phyloP scores from a whole-genome alignment of 176 grass and related monocot species.

The Rhipidocladum racemiflorum region DNA sequence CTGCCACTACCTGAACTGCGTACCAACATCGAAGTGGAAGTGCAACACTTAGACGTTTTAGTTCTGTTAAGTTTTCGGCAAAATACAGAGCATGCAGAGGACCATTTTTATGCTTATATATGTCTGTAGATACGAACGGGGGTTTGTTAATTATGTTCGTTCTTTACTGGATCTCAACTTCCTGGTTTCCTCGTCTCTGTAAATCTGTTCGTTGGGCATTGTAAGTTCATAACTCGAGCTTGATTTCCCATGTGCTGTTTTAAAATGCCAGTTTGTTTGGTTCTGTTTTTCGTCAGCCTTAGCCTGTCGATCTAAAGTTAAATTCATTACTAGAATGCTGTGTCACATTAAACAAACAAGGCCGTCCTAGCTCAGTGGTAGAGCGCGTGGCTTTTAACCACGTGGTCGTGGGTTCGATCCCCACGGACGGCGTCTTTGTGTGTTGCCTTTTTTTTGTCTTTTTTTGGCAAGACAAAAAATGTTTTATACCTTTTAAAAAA shows the following conservation, averaged over 20 bases:
- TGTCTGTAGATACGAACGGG: conserved; percentile 44
- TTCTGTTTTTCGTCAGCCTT: background rate
- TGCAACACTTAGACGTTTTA: conserved; percentile 46
- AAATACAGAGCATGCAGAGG: conserved; percentile 26
- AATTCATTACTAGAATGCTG: too few species aligned
- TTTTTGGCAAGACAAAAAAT: too few species aligned
- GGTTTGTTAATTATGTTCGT: conserved; percentile 24
- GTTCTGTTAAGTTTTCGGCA: background rate
- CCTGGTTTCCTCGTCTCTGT: conserved; percentile 1
- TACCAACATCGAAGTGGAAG: conserved; percentile 91
- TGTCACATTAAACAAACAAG: fast-evolving
- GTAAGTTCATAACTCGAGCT: conserved; percentile 22
- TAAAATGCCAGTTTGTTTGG: background rate
- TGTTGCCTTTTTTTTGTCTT: too few species aligned
- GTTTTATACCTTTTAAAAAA: too few species aligned
- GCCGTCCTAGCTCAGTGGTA: conserved; percentile 57
- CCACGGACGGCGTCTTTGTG: conserved; percentile 23
- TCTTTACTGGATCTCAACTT: conserved; percentile 17
- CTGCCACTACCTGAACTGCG: conserved; percentile 89
- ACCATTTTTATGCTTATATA: conserved; percentile 41
- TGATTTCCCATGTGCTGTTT: background rate
- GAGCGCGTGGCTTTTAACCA: conserved; percentile 65
- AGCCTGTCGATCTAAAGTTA: background rate
- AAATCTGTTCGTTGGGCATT: background rate
- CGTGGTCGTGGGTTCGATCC: conserved; percentile 63